Base-by-base conservation (phyloP, 345 rosid genomes). In the Jatropha curcas region DNA sequence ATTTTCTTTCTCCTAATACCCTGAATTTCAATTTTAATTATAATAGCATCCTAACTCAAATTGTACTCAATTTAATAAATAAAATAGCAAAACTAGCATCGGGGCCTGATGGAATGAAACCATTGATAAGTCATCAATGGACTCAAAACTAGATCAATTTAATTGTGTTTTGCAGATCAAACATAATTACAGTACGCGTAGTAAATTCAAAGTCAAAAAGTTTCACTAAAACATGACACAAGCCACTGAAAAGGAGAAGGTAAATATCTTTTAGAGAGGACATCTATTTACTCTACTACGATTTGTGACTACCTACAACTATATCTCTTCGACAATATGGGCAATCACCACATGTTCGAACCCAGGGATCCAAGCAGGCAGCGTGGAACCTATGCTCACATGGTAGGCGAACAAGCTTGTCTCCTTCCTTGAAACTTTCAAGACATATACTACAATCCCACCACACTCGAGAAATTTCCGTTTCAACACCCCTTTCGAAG, bases 261-360 rank as follows among this genome's bases (percentile, higher is more conserved):
- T n/a, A 63, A 72, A 67, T 27, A 25, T 27, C 70, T 28, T 50
- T n/a, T 17, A 58, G 51, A 48, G 39, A 72, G 58, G 10, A 4
- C 14, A 20, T 52, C 41, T 52, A 58, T 63, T 24, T 60, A 60
- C 48, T 70, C 66, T 57, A 7, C 71, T 1, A 72, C 45, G 71
- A 14, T 53, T 10, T 20, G 12, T 19, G 24, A 64, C 69, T 72
- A 71, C 34, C 60, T 25, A 72, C 73, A 70, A 68, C 63, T 68
- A 89, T 82, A 71, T 79, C 86, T 77, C 89, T 79, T 45, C 98
- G 90, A 73, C 98, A 94, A 74, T 88, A 95, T 1, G 99, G 98
- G 74, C 99, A 95, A 74, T 95, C 94, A 43, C 97, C 99, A 46
- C 99, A 90, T 68, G 84, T 83, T 73, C 81, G 86, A 71, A 94